These are phyloP conservation scores for Nadsonia commutata DNA, from an alignment of 1,139 yeast genomes.

Conservation along the genomic window DNA sequence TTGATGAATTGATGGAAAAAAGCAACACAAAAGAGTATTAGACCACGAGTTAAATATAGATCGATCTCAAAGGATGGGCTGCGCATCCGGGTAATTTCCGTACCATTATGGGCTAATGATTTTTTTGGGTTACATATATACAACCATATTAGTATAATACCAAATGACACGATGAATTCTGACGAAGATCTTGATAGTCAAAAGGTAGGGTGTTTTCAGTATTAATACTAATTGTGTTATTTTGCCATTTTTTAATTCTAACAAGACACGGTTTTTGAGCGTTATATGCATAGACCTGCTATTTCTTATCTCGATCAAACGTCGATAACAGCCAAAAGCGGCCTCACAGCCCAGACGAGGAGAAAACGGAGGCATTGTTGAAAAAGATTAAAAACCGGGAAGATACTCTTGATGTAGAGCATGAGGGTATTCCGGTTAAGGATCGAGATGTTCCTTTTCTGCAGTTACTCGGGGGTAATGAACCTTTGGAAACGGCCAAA, in stretches of 20 bases:
- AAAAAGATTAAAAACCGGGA: background rate
- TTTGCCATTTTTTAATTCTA: too few species aligned
- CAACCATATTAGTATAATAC: too few species aligned
- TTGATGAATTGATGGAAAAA: too few species aligned
- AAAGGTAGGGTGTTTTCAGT: background rate
- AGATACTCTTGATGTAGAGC: conserved; percentile 7
- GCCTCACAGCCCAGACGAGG: background rate
- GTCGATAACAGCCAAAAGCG: background rate
- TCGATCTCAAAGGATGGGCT: too few species aligned
- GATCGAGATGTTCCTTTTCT: conserved; percentile 22
- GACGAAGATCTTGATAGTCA: background rate
- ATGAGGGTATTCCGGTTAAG: conserved; percentile 7
- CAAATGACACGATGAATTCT: background rate
- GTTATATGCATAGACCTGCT: background rate
- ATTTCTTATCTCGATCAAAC: background rate
- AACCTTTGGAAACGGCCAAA: conserved; percentile 17
- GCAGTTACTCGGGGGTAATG: conserved; percentile 26
- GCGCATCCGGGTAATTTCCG: background rate
- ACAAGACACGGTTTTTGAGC: too few species aligned
- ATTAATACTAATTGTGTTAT: too few species aligned
- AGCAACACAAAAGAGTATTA: too few species aligned
- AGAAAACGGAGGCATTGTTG: background rate
- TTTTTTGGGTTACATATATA: background rate
- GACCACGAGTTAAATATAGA: too few species aligned
- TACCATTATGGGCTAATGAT: background rate